phyloP scores from a whole-genome alignment of 106 monocot species.

The Dendrobium nobile region DNA sequence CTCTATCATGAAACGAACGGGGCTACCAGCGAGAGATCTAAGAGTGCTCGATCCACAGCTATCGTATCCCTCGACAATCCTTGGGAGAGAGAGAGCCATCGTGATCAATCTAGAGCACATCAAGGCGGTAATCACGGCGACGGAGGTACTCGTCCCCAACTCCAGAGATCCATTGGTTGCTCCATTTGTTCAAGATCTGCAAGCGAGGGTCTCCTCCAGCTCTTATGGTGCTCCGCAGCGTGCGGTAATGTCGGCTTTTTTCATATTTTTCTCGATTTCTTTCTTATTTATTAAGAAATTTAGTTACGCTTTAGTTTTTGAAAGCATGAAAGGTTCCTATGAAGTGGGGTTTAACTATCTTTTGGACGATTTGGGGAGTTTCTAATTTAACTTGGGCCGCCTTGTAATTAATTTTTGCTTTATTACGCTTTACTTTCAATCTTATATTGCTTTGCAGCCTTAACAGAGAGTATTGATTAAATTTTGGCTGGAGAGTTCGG shows the following conservation, averaged over 20 bases:
- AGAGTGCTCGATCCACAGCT: conserved; percentile 50
- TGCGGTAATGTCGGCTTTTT: background rate
- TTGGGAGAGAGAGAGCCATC: conserved; percentile 57
- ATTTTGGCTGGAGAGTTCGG: too few relatives aligned
- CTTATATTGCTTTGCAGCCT: background rate
- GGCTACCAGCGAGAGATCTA: conserved; percentile 48
- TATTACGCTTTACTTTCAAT: background rate
- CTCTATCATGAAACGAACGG: conserved; percentile 45
- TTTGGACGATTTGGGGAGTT: background rate
- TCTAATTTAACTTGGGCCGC: background rate
- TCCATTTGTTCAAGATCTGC: conserved; percentile 34
- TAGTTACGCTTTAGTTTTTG: background rate
- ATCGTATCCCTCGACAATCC: conserved; percentile 54
- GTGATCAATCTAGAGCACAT: conserved; percentile 59
- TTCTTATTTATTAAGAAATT: background rate
- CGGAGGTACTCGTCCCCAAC: conserved; percentile 47
- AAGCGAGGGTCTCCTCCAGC: conserved; percentile 17
- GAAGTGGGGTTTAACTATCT: background rate
- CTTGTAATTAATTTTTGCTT: background rate
- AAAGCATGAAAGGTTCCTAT: background rate
- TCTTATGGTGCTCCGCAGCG: conserved; percentile 4
- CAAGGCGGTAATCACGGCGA: conserved; percentile 46
- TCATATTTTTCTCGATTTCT: background rate
- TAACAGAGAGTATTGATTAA: background rate
- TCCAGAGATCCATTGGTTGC: conserved; percentile 33